Evolutionary conservation across 78 protist genomes (phyloP).

Genomic region (Dictyostelium purpureum): DNA sequence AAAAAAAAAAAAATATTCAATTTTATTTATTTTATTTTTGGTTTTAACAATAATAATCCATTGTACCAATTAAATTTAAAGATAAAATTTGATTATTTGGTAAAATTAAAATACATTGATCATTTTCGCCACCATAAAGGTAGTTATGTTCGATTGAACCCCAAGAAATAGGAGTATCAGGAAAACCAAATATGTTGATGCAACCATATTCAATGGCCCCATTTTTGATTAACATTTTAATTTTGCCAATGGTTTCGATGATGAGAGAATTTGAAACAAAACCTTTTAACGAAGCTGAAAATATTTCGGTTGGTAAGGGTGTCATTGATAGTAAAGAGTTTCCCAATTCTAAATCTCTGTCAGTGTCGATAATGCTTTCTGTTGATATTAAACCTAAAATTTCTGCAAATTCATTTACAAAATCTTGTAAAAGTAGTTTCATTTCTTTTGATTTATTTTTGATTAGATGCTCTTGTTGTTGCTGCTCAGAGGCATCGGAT

Average conservation of each 20-base stretch:
- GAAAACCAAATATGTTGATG: constrained; percentile 23
- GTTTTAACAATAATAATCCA: constrained; percentile 19
- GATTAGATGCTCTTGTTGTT: not conserved
- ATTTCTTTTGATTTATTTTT: not conserved
- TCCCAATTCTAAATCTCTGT: not conserved
- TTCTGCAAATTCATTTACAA: constrained; percentile 16
- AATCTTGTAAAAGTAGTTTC: not conserved
- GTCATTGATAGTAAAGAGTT: not conserved
- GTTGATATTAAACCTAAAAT: not conserved
- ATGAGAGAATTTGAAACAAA: not conserved
- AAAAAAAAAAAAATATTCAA: not conserved
- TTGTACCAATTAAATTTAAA: not conserved
- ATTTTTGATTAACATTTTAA: not conserved
- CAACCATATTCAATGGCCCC: constrained; percentile 31
- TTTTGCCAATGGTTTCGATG: not conserved
- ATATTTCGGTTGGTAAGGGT: not conserved
- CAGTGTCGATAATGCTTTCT: not conserved
- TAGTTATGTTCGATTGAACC: constrained; percentile 26
- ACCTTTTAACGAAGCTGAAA: constrained; percentile 8
- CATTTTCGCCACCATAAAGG: constrained; percentile 41
- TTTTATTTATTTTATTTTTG: not conserved
- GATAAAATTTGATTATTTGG: not conserved
- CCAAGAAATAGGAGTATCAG: constrained; percentile 67
- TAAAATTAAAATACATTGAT: constrained; percentile 10
- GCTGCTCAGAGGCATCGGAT: not conserved